phyloP scores from a whole-genome alignment of 441 rosid genomes.

The Breynia disticha region DNA sequence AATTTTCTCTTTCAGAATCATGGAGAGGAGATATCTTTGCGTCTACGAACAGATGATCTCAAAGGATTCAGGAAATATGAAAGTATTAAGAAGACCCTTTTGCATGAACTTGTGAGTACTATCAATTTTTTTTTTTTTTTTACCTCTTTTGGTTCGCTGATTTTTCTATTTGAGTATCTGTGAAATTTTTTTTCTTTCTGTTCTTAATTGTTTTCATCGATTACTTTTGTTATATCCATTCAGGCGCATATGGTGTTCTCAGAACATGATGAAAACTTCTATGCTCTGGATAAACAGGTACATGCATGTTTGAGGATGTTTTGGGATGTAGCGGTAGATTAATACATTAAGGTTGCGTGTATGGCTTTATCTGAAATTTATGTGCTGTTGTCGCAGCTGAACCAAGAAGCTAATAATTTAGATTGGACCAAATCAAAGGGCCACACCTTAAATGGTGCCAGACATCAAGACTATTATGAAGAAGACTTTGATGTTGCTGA shows the following conservation, averaged over 20 bases:
- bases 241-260: constrained; percentile 96
- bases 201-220: constrained; percentile 4
- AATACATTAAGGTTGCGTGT: constrained; percentile 3
- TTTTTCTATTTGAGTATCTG: background rate
- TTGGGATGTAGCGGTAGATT: background rate
- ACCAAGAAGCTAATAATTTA: constrained; percentile 71
- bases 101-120: constrained; percentile 79
- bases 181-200: constrained; percentile 5
- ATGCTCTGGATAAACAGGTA: constrained; percentile 84
- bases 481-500: constrained; percentile 33
- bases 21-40: constrained; percentile 95
- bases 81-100: constrained; percentile 78
- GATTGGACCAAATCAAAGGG: constrained; percentile 91
- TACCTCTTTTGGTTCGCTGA: background rate
- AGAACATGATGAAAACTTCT: constrained; percentile 84
- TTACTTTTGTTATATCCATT: constrained; percentile 11
- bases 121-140: constrained; percentile 1
- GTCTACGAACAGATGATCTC: constrained; percentile 95
- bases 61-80: constrained; percentile 90
- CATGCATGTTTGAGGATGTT: background rate
- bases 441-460: constrained; percentile 45
- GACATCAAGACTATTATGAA: constrained; percentile 23
- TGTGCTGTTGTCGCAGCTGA: constrained; percentile 41
- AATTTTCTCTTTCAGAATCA: constrained; percentile 49
- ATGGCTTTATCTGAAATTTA: constrained; percentile 8